These are phyloP conservation scores for Phaseolus coccineus DNA, from an alignment of 331 rosid species.

Conservation along the genomic window DNA sequence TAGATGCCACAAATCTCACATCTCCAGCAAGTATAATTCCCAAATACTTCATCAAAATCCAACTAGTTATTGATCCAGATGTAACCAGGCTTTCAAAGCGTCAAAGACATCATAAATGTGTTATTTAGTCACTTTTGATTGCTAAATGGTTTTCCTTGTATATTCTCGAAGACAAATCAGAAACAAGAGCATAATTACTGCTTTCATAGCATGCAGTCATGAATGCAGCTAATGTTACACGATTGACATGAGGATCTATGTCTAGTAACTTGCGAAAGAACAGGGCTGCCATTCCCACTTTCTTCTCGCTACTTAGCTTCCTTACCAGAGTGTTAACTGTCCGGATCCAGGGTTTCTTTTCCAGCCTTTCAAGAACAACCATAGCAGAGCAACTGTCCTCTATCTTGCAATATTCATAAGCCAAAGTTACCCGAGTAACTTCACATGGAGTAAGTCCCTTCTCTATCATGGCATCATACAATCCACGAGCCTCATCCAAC, in stretches of 20 bases:
- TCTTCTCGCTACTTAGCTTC: constrained; percentile 78
- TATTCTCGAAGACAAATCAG: constrained; percentile 70
- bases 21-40: constrained; percentile 6
- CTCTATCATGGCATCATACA: constrained; percentile 71
- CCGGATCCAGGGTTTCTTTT: constrained; percentile 73
- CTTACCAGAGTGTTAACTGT: constrained; percentile 73
- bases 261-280: constrained; percentile 77
- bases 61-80: constrained; percentile 6
- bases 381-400: constrained; percentile 73
- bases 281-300: constrained; percentile 85
- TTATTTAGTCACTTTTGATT: constrained; percentile 30
- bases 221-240: constrained; percentile 74
- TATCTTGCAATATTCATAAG: constrained; percentile 76
- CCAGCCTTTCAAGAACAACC: constrained; percentile 70
- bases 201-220: constrained; percentile 80
- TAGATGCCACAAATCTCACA: constrained; percentile 24
- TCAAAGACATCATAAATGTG: not conserved
- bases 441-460: constrained; percentile 82
- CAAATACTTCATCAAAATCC: constrained; percentile 13
- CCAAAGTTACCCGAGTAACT: constrained; percentile 81
- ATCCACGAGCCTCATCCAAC: constrained; percentile 69
- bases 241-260: constrained; percentile 64
- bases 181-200: constrained; percentile 83
- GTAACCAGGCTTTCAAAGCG: constrained; percentile 10
- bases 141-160: constrained; percentile 55